These are phyloP conservation scores for Gryganskiella cystojenkinii DNA, from an alignment of 192 early-diverging fungal genomes.

Conservation along the genomic window DNA sequence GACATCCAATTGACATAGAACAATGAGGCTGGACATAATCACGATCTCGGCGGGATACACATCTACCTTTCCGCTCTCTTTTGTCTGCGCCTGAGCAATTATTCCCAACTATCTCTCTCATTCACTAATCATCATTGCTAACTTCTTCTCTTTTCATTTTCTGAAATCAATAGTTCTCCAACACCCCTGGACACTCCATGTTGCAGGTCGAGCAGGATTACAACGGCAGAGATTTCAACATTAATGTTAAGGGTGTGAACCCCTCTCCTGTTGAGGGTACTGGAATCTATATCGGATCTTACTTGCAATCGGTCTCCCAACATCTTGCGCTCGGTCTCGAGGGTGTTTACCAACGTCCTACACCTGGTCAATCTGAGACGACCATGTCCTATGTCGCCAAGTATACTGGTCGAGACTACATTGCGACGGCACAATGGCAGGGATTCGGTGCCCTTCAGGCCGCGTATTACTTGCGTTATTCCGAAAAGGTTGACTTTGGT, in stretches of 20 bases:
- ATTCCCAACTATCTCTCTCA: too few species aligned
- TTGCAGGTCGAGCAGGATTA: slow-evolving; percentile 94
- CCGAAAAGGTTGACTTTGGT: slow-evolving; percentile 93
- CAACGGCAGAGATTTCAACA: slow-evolving; percentile 86
- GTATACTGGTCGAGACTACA: slow-evolving; percentile 75
- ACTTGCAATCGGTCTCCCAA: slow-evolving; percentile 90
- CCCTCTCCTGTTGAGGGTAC: slow-evolving; percentile 91
- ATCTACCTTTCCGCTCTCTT: too few species aligned
- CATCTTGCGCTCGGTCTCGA: slow-evolving; percentile 89
- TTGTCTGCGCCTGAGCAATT: too few species aligned
- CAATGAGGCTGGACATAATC: too few species aligned
- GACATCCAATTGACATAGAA: too few species aligned
- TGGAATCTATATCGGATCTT: slow-evolving; percentile 88
- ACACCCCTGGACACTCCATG: slow-evolving; percentile 86
- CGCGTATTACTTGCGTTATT: slow-evolving; percentile 91
- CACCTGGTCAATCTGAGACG: slow-evolving; percentile 83
- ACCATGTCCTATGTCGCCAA: slow-evolving; percentile 77
- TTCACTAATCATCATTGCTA: too few species aligned
- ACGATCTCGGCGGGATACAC: too few species aligned
- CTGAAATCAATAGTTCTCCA: slow-evolving; percentile 60
- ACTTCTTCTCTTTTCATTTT: background rate
- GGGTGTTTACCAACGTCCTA: slow-evolving; percentile 85
- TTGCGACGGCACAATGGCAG: slow-evolving; percentile 76
- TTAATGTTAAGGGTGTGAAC: slow-evolving; percentile 96
- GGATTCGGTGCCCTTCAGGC: slow-evolving; percentile 76